Percentiles rank a stretch among this genome's conserved stretches.
Conservation (phyloP, 352 stramenopile genomes). For the Thalassiosira pacifica region DNA sequence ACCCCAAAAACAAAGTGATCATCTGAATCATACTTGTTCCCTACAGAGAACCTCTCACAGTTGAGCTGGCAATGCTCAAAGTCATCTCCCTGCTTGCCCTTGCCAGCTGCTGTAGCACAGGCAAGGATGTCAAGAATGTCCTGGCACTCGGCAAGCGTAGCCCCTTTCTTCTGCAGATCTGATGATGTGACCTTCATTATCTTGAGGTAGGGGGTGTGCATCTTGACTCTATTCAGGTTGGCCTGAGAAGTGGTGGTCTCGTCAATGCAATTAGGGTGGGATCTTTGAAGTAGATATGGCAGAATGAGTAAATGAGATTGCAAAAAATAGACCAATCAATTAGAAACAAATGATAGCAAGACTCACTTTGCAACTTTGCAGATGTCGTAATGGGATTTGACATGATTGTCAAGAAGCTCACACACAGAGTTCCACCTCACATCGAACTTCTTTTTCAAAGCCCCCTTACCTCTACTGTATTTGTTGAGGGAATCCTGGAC, state of each 20-base stretch:
- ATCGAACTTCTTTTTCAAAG: not conserved
- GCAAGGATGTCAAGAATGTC: slow-evolving; percentile 3
- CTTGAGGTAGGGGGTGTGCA: slow-evolving; percentile 2
- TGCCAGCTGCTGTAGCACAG: not conserved
- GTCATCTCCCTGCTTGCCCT: slow-evolving; percentile 2
- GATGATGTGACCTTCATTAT: not conserved
- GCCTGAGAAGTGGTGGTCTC: not conserved
- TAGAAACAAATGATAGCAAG: not conserved
- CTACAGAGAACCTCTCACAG: not conserved
- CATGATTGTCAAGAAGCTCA: not conserved
- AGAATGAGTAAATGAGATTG: not conserved
- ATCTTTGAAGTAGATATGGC: not conserved
- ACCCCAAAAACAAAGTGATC: slow-evolving; percentile 1
- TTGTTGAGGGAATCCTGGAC: not conserved
- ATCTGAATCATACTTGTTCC: not conserved
- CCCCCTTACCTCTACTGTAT: not conserved
- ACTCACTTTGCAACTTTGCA: not conserved
- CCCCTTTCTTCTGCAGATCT: not conserved
- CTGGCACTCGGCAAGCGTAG: slow-evolving; percentile 2
- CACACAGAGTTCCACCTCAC: not conserved
- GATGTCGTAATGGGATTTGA: not conserved
- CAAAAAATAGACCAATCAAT: not conserved
- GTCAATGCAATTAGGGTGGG: not conserved
- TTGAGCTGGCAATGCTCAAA: slow-evolving; percentile 20
- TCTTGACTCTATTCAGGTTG: not conserved